Evolutionary conservation across 2,329 filamentous ascomycete species (phyloP).

Genomic region (Fusarium compactum): DNA sequence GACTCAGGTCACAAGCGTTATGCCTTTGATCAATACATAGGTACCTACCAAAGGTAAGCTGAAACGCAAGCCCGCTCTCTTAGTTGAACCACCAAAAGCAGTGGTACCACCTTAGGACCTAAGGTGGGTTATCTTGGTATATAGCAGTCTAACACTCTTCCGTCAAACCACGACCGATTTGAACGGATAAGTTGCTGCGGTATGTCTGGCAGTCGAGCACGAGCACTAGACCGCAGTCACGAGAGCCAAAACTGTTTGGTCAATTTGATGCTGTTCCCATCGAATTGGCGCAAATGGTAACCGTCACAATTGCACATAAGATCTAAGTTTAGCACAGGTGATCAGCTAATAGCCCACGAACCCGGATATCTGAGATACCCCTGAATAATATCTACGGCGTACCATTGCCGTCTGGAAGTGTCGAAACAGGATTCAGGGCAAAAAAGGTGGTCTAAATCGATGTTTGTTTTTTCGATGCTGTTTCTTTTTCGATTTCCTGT

Average conservation of each 20-base stretch:
- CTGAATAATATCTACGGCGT: not conserved
- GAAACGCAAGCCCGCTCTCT: not conserved
- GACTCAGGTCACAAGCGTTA: not conserved
- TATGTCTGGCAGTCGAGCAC: not conserved
- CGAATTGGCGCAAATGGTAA: not conserved
- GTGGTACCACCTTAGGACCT: too few species aligned
- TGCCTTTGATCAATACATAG: not conserved
- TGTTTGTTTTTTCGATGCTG: slow-evolving; percentile 19
- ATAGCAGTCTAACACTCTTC: not conserved
- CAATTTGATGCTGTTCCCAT: not conserved
- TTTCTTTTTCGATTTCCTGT: slow-evolving; percentile 16
- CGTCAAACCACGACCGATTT: not conserved
- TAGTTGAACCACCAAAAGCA: too few species aligned
- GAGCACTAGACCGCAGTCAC: not conserved
- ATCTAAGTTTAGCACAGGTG: slow-evolving; percentile 10
- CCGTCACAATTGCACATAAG: not conserved
- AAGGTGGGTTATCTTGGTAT: too few species aligned
- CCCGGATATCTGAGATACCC: not conserved
- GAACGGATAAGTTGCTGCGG: slow-evolving; percentile 7
- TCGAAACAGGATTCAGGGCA: not conserved
- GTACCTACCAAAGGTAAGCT: not conserved
- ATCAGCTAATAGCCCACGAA: not conserved
- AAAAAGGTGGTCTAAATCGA: not conserved
- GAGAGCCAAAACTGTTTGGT: not conserved
- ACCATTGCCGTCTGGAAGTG: not conserved